These are phyloP conservation scores for Nicotiana tomentosiformis DNA, from an alignment of 257 asterid genomes.

Conservation along the genomic window DNA sequence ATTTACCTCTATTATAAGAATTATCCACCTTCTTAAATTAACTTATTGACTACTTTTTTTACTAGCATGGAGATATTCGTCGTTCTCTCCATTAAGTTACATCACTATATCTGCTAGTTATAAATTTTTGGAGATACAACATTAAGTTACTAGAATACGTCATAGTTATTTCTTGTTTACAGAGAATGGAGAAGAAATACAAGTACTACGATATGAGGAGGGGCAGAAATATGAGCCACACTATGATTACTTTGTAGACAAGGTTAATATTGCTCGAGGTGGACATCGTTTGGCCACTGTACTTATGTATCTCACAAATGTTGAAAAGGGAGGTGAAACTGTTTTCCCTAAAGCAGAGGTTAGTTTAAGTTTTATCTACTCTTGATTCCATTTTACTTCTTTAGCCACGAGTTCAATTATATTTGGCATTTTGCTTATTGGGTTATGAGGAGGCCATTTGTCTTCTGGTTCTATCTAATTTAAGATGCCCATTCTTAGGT, in stretches of 20 bases:
- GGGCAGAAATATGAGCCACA: slow-evolving; percentile 96
- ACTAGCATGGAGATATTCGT: background rate
- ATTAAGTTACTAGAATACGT: background rate
- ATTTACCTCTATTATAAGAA: background rate
- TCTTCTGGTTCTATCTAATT: background rate
- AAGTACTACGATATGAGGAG: slow-evolving; percentile 81
- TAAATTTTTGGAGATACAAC: background rate
- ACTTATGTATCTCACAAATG: slow-evolving; percentile 87
- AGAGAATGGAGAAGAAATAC: slow-evolving; percentile 96
- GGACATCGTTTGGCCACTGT: slow-evolving; percentile 92
- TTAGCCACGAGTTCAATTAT: background rate
- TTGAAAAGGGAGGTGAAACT: slow-evolving; percentile 92
- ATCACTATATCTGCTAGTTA: background rate
- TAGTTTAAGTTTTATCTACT: slow-evolving; percentile 18
- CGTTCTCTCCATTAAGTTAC: background rate
- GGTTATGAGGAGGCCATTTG: background rate
- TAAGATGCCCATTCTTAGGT: background rate
- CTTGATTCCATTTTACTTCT: background rate
- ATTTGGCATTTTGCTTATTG: background rate
- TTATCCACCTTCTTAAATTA: background rate
- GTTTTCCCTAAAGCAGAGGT: slow-evolving; percentile 96
- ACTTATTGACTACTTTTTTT: background rate
- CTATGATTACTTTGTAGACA: slow-evolving; percentile 73
- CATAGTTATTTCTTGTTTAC: slow-evolving; percentile 14
- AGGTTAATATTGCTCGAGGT: slow-evolving; percentile 79